Evolutionary conservation across 352 stramenopile species (phyloP).

Genomic region (Globisporangium uncinulatum): DNA sequence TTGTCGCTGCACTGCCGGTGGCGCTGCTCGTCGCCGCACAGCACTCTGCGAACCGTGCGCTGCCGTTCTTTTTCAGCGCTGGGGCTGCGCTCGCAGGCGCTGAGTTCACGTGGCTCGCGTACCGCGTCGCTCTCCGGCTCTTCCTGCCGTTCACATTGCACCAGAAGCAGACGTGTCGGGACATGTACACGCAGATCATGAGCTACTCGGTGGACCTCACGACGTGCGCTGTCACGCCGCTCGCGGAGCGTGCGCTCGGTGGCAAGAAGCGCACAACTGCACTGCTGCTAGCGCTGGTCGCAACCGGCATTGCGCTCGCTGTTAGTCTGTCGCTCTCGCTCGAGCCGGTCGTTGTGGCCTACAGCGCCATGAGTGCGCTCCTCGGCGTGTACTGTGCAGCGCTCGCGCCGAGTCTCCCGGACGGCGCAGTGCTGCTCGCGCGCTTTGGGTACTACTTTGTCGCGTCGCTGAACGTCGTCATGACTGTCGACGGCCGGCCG

Average conservation of each 20-base stretch:
- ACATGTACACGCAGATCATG: slow-evolving; percentile 71
- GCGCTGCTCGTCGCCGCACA: slow-evolving; percentile 28
- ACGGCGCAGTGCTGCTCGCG: slow-evolving; percentile 35
- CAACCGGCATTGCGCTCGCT: slow-evolving; percentile 2
- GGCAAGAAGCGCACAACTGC: slow-evolving; percentile 22
- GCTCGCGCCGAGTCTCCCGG: slow-evolving; percentile 39
- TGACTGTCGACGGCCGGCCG: slow-evolving; percentile 10
- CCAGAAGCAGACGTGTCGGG: slow-evolving; percentile 58
- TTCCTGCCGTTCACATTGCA: slow-evolving; percentile 65
- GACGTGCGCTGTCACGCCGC: slow-evolving; percentile 42
- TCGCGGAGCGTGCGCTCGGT: slow-evolving; percentile 34
- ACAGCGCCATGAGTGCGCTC: slow-evolving; percentile 32
- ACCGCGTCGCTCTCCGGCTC: slow-evolving; percentile 42
- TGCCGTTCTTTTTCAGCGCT: slow-evolving; percentile 47
- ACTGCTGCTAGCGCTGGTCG: slow-evolving; percentile 17
- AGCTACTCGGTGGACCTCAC: slow-evolving; percentile 52
- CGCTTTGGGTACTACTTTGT: slow-evolving; percentile 50
- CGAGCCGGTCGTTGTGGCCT: slow-evolving; percentile 13
- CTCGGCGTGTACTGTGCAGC: slow-evolving; percentile 27
- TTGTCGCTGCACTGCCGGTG: slow-evolving; percentile 26
- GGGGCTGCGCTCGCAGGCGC: slow-evolving; percentile 37
- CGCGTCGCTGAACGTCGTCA: slow-evolving; percentile 42
- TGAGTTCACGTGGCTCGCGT: slow-evolving; percentile 59
- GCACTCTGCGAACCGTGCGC: slow-evolving; percentile 26
- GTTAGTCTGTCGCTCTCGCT: slow-evolving; percentile 1